Percentiles rank a stretch among this genome's conserved stretches.
Evolutionary conservation across 352 stramenopile species (phyloP).

Genomic region (Globisporangium nagaii): DNA sequence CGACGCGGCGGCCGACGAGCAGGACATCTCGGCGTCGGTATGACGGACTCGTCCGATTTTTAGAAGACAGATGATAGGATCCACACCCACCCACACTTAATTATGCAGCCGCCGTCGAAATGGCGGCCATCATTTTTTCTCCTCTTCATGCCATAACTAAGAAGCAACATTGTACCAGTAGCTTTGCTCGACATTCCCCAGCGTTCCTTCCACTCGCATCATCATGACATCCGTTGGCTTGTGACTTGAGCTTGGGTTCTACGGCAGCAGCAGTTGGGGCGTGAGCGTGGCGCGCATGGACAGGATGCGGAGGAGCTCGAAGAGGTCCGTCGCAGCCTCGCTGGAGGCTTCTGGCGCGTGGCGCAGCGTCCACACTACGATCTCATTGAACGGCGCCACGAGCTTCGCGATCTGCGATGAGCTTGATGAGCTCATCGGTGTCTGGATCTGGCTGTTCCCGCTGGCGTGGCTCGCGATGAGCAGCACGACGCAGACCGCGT

Average conservation of each 20-base stretch:
- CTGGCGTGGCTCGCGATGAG: conserved; percentile 55
- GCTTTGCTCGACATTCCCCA: no score
- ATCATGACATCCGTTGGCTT: neutral
- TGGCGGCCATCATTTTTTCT: neutral
- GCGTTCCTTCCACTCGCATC: no score
- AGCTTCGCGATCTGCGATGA: conserved; percentile 33
- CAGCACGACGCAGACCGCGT: conserved; percentile 62
- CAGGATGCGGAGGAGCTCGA: conserved; percentile 64
- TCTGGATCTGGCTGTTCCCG: conserved; percentile 18
- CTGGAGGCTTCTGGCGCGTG: conserved; percentile 48
- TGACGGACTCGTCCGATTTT: conserved; percentile 23
- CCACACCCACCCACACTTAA: neutral
- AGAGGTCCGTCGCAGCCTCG: conserved; percentile 56
- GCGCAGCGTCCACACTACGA: conserved; percentile 48
- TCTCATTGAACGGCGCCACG: conserved; percentile 45
- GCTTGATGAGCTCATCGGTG: neutral
- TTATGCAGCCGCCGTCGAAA: conserved; percentile 3
- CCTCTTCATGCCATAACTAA: conserved; percentile 5
- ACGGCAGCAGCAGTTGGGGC: conserved; percentile 16
- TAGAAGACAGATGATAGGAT: conserved; percentile 10
- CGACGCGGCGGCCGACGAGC: conserved; percentile 35
- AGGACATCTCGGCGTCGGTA: conserved; percentile 51
- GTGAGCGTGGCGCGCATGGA: conserved; percentile 47
- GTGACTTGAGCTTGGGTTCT: no score
- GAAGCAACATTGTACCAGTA: conserved; percentile 25